A percentile compares a stretch with the other conserved stretches of the same genome.
These are phyloP conservation scores for Pleurotus eryngii DNA, from an alignment of 768 basidiomycete genomes.

Conservation along the genomic window DNA sequence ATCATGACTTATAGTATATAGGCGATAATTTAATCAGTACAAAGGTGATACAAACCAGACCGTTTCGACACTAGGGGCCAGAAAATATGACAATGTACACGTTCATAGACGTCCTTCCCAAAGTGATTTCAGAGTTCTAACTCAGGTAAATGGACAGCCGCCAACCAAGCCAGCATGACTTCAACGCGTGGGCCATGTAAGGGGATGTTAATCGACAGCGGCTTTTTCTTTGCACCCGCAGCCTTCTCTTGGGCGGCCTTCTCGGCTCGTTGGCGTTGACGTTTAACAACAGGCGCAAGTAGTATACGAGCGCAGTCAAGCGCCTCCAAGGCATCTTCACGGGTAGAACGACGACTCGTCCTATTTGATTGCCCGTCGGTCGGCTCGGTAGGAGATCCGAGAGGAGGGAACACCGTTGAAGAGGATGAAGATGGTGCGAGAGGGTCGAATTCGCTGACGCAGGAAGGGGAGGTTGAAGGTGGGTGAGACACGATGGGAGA, in stretches of 20 bases:
- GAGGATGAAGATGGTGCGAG: slow-evolving; percentile 12
- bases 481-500: slow-evolving; percentile 20
- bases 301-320: slow-evolving; percentile 72
- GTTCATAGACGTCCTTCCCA: neutral
- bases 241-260: slow-evolving; percentile 49
- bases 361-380: slow-evolving; percentile 11
- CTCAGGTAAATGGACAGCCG: slow-evolving; percentile 74
- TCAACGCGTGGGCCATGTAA: slow-evolving; percentile 86
- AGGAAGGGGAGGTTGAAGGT: slow-evolving; percentile 20
- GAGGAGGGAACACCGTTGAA: slow-evolving; percentile 7
- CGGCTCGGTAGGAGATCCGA: neutral
- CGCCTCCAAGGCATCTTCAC: slow-evolving; percentile 45
- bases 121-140: slow-evolving; percentile 38
- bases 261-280: slow-evolving; percentile 58
- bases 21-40: too few species aligned
- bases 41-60: too few species aligned
- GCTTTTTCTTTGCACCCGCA: slow-evolving; percentile 50
- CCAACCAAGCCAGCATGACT: slow-evolving; percentile 82
- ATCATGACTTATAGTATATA: too few species aligned
- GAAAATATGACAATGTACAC: too few species aligned
- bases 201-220: slow-evolving; percentile 72
- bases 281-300: slow-evolving; percentile 64
- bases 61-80: too few species aligned
- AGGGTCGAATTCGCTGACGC: slow-evolving; percentile 11
- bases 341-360: slow-evolving; percentile 9